Percentiles rank a stretch among this genome's conserved stretches.
Evolutionary conservation across 495 filamentous ascomycete genomes (phyloP).

Genomic region (Aspergillus egyptiacus): DNA sequence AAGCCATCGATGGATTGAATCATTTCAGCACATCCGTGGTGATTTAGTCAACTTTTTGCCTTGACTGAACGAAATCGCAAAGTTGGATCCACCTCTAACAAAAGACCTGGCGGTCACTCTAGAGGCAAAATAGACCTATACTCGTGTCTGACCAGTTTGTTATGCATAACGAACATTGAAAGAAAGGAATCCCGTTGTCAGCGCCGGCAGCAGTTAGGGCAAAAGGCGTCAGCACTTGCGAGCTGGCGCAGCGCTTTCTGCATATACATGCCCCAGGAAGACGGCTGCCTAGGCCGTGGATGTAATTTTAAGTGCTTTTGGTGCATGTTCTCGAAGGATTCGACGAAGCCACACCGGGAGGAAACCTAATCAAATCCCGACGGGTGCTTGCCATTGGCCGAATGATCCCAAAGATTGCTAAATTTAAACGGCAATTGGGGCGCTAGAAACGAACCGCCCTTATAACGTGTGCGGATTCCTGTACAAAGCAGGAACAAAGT

Average conservation of each 20-base stretch:
- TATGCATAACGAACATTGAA: no score
- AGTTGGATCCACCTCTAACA: no score
- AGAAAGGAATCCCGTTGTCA: no score
- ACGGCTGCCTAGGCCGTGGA: neutral
- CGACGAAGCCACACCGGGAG: slow-evolving; percentile 17
- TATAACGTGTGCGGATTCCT: neutral
- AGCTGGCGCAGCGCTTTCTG: no score
- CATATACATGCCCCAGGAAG: neutral
- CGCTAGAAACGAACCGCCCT: neutral
- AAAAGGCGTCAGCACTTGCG: no score
- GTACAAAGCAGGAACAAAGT: neutral
- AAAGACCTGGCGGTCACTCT: no score
- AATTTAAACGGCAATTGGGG: slow-evolving; percentile 19
- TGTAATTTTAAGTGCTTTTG: neutral
- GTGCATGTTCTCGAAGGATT: slow-evolving; percentile 22
- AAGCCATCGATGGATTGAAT: no score
- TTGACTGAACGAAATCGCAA: no score
- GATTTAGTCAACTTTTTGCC: no score
- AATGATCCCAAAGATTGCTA: slow-evolving; percentile 11
- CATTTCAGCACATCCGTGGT: no score
- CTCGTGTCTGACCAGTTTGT: no score
- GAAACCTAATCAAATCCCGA: neutral
- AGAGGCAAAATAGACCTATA: no score
- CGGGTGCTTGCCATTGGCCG: slow-evolving; percentile 5
- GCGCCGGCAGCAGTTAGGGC: neutral